Base-by-base conservation (phyloP, 192 early-diverging fungal genomes). In the Backusella liffmaniae region DNA sequence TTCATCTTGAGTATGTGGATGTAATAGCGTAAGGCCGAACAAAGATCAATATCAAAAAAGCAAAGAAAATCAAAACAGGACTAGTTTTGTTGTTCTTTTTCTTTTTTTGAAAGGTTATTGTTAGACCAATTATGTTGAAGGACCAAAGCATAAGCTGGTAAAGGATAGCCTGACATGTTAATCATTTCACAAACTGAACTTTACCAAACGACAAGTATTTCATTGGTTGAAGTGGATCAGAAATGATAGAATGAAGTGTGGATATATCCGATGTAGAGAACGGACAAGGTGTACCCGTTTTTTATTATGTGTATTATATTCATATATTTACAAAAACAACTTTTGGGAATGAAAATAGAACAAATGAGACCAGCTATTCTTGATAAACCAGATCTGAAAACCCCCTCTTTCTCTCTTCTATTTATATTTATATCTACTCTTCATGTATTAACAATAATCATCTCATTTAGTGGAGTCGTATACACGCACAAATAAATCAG, bases 21-120 rank as follows among this genome's bases (percentile, higher is more conserved):
- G 29, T 66, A 66, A 70, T 68, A 66, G 29, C 62, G 82, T 83
- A 83, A 83, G 82, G 82, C 82, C 82, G 74, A 69, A 83, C 82
- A 83, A 35, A 83, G 66, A 83, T 70, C 16, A 77, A 79, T 49
- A n/a, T 59, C 12, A 32, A 66, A 30, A 35, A 29, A 37, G 1
- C 0, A 18, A 10, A 4, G 4, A 36, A 32, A 16, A 6, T 0
- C 34, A n/a, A 0, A 49, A 49, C 35, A 21, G 44, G 29, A 1
- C 23, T 2, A 16, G 18, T 51, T 49, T 6, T 49, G 46, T 49
- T 34, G 0, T 41, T 30, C 2, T 26, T 10, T 1, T 53, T 6
- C 42, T 65, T 13, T 35, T 59, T 15, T 37, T 34, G 10, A 21
- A 29, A 65, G 46, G 77, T 70, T 39, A 73, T 67, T 77, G 23